Percentiles rank a stretch among this genome's conserved stretches.
Evolutionary conservation across 306 rosid genomes (phyloP).

Genomic region (Arachis stenosperma): DNA sequence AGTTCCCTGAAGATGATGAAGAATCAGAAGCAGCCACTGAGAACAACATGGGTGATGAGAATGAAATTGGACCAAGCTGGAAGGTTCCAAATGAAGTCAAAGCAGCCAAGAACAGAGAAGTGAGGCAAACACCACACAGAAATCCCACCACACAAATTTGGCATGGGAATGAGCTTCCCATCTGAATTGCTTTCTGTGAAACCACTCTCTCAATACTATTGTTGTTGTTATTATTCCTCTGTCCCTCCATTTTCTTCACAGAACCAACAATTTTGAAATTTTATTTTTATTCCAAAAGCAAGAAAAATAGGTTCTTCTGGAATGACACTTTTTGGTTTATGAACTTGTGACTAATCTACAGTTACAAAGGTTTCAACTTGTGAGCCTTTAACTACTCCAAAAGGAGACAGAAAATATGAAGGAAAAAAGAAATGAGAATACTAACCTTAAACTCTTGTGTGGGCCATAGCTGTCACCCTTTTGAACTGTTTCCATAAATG

Average conservation of each 20-base stretch:
- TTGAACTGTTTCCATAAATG: constrained; percentile 46
- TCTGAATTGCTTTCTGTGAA: constrained; percentile 81
- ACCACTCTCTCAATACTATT: constrained; percentile 68
- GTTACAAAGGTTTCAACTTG: constrained; percentile 15
- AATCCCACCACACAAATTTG: constrained; percentile 91
- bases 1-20: constrained; percentile 30
- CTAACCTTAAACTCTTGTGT: constrained; percentile 30
- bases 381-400: constrained; percentile 42
- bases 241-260: constrained; percentile 23
- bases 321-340: constrained; percentile 24
- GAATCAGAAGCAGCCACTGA: constrained; percentile 42
- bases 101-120: constrained; percentile 75
- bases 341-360: constrained; percentile 41
- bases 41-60: constrained; percentile 50
- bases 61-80: constrained; percentile 59
- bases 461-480: constrained; percentile 29
- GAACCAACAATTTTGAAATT: neutral
- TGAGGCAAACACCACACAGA: constrained; percentile 81
- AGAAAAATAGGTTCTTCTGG: neutral
- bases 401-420: constrained; percentile 19
- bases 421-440: neutral
- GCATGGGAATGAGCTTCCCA: constrained; percentile 82
- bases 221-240: constrained; percentile 61
- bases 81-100: constrained; percentile 72
- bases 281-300: constrained; percentile 16